Percentiles rank a stretch among this genome's conserved stretches.
Evolutionary conservation across 345 rosid genomes (phyloP).

Genomic region (Arabis hirsuta): DNA sequence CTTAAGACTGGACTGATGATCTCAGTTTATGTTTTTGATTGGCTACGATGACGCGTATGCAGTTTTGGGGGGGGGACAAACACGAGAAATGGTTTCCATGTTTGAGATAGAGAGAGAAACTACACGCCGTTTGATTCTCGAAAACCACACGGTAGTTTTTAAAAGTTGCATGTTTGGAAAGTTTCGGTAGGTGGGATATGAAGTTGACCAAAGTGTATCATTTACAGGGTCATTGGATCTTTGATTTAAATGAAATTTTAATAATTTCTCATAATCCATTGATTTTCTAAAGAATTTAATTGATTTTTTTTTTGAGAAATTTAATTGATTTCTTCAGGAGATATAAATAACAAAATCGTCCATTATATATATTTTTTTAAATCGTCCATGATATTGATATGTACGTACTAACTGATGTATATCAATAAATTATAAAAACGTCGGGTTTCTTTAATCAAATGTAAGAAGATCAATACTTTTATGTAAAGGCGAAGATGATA

Average conservation of each 20-base stretch:
- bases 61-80: background rate
- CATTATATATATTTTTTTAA: background rate
- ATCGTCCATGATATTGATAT: background rate
- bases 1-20: slow-evolving; percentile 45
- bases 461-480: slow-evolving; percentile 24
- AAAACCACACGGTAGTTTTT: slow-evolving; percentile 5
- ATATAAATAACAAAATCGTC: background rate
- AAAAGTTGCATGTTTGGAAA: slow-evolving; percentile 8
- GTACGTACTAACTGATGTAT: background rate
- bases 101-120: slow-evolving; percentile 16
- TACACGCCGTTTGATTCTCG: background rate
- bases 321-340: background rate
- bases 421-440: background rate
- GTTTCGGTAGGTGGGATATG: slow-evolving; percentile 19
- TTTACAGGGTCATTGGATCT: background rate
- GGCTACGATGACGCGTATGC: slow-evolving; percentile 46
- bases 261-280: background rate
- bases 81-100: slow-evolving; percentile 30
- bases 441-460: background rate
- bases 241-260: slow-evolving; percentile 1
- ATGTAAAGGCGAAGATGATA: slow-evolving; percentile 22
- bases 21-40: slow-evolving; percentile 42
- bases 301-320: no score
- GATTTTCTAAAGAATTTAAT: background rate
- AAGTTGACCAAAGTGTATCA: slow-evolving; percentile 20